Conservation (phyloP, 495 filamentous ascomycete species). For the Aspergillus haitiensis region DNA sequence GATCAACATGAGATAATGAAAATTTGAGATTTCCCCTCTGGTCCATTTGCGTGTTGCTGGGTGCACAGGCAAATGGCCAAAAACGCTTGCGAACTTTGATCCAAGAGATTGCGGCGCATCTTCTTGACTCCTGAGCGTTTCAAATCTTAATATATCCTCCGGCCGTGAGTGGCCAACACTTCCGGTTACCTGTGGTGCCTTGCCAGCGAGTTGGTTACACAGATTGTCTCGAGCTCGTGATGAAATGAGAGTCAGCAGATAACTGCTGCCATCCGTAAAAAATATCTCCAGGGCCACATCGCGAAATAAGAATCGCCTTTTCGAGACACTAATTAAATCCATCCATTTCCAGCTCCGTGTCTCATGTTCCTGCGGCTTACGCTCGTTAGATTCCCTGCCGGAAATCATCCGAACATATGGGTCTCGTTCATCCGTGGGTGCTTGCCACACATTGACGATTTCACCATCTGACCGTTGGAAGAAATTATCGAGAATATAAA, state of each 20-base stretch:
- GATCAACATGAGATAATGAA: slow-evolving; percentile 96
- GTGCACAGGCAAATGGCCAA: slow-evolving; percentile 69
- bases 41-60: slow-evolving; percentile 89
- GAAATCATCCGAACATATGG: slow-evolving; percentile 93
- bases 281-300: slow-evolving; percentile 95
- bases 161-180: slow-evolving; percentile 51
- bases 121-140: slow-evolving; percentile 77
- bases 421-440: slow-evolving; percentile 87
- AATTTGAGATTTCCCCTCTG: slow-evolving; percentile 94
- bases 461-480: slow-evolving; percentile 94
- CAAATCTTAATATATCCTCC: slow-evolving; percentile 83
- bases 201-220: slow-evolving; percentile 66
- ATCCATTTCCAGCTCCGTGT: slow-evolving; percentile 91
- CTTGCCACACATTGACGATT: slow-evolving; percentile 93
- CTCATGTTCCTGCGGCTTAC: slow-evolving; percentile 66
- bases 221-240: slow-evolving; percentile 73
- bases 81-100: slow-evolving; percentile 91
- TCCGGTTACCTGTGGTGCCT: slow-evolving; percentile 73
- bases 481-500: slow-evolving; percentile 93
- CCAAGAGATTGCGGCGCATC: slow-evolving; percentile 82
- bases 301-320: slow-evolving; percentile 89
- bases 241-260: slow-evolving; percentile 80
- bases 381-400: slow-evolving; percentile 66
- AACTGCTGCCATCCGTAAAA: slow-evolving; percentile 94
- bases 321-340: slow-evolving; percentile 94